These are phyloP conservation scores for Botryotinia globosa DNA, from an alignment of 2,329 filamentous ascomycete species.

Conservation along the genomic window DNA sequence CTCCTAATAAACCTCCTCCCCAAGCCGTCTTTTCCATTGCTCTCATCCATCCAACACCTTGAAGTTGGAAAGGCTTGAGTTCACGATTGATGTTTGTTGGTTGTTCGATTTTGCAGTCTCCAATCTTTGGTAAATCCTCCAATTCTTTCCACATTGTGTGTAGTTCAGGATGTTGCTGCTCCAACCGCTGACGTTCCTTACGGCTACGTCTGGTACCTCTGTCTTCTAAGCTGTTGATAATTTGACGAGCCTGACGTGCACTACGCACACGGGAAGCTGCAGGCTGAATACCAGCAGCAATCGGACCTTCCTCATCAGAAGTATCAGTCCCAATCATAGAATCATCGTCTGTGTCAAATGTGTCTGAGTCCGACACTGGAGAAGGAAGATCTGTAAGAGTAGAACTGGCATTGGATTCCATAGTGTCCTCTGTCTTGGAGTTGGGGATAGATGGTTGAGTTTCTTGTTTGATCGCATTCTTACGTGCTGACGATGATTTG, in stretches of 20 bases:
- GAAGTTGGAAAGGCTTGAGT: slow-evolving; percentile 89
- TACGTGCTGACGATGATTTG: neutral
- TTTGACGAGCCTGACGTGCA: slow-evolving; percentile 19
- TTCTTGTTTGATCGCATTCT: neutral
- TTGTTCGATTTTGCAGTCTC: slow-evolving; percentile 62
- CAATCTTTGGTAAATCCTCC: slow-evolving; percentile 64
- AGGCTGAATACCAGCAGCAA: neutral
- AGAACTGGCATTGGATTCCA: slow-evolving; percentile 17
- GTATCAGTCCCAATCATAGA: slow-evolving; percentile 11
- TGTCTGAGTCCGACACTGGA: slow-evolving; percentile 17
- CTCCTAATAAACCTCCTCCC: slow-evolving; percentile 85
- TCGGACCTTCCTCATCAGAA: slow-evolving; percentile 13
- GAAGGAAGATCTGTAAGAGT: neutral
- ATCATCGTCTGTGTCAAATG: slow-evolving; percentile 25
- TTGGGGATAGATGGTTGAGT: neutral
- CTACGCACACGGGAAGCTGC: neutral
- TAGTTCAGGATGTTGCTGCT: slow-evolving; percentile 73
- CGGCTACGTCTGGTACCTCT: slow-evolving; percentile 39
- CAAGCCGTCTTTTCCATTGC: slow-evolving; percentile 83
- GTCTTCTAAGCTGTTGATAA: slow-evolving; percentile 33
- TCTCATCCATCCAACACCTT: slow-evolving; percentile 92
- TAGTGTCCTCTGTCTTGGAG: slow-evolving; percentile 26
- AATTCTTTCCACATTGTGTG: slow-evolving; percentile 82
- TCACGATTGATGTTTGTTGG: slow-evolving; percentile 75
- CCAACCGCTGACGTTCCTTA: slow-evolving; percentile 64